Base-by-base conservation (phyloP, 2,329 filamentous ascomycete genomes). In the Colletotrichum cereale region DNA sequence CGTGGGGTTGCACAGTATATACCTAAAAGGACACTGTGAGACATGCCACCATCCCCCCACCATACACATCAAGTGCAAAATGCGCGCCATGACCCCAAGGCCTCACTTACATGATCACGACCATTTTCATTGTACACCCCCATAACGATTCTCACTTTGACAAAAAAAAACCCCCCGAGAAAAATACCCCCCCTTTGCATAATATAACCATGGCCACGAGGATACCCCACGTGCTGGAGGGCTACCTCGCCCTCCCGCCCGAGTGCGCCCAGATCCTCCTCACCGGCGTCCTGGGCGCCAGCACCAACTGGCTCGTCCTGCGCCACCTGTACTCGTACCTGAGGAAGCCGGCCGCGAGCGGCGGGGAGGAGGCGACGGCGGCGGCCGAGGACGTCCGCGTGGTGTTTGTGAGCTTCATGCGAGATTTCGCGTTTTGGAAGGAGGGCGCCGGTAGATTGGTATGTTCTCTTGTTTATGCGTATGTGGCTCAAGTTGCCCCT, bases 351-450 rank as follows among this genome's bases (percentile, higher is more conserved):
- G 60, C 61, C 62, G 29, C 40, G 2, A 42, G 29, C 31, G 42
- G 29, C 31, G 42, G 42, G 42, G 31, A 29, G 2, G 62, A 74
- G 18, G 66, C 66, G 4, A 34, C 58, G 3, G 34, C 61, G 10
- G 42, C 60, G 8, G 69, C 71, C 24, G 78, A 78, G 14, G 82
- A 82, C 53, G 82, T 80, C 34, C 86, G 84, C 61, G 87, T 98
- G 0, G 85, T 97, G 3, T 85, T 98, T 3, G 90, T 96, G 69
- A 97, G 93, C 83, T 97, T 96, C 82, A 83, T 97, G 81, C 88
- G 93, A 72, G 92, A 96, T 76, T 88, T 87, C 74, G 84, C 88
- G 1, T 97, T 97, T 78, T 98, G 95, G 94, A 90, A 85, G 73
- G 88, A 91, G 3, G 91, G 93, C 61, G 87, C 87, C 2, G 87